Evolutionary conservation across 345 rosid species (phyloP).

Genomic region (Microthlaspi erraticum): DNA sequence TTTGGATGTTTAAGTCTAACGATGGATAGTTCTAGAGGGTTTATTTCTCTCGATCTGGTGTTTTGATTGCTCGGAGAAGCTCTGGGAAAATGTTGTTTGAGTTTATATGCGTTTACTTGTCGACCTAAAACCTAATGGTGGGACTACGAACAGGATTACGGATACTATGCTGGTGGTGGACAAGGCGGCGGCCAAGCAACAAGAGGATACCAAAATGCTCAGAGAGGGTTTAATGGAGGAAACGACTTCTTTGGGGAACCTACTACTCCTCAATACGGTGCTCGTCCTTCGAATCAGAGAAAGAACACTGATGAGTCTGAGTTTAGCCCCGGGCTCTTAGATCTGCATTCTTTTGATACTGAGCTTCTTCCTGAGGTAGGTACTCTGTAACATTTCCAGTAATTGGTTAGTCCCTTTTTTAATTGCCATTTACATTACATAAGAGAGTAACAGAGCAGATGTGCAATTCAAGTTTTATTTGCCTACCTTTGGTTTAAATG

Average conservation of each 20-base stretch:
- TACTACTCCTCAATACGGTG: constrained; percentile 72
- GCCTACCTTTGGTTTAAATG: constrained; percentile 17
- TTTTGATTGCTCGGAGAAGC: background rate
- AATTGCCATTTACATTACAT: constrained; percentile 1
- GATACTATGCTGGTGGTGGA: constrained; percentile 67
- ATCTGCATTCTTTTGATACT: constrained; percentile 95
- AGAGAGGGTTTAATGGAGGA: constrained; percentile 69
- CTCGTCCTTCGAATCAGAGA: constrained; percentile 61
- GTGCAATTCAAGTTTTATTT: constrained; percentile 18
- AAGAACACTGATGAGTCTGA: constrained; percentile 81
- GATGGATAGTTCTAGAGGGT: background rate
- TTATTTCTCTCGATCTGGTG: constrained; percentile 23
- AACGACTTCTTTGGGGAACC: constrained; percentile 76
- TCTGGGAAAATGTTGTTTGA: background rate
- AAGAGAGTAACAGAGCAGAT: background rate
- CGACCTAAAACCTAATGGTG: constrained; percentile 10
- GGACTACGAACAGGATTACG: constrained; percentile 63
- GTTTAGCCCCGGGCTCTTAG: constrained; percentile 95
- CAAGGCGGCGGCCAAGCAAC: constrained; percentile 63
- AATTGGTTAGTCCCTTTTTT: constrained; percentile 4
- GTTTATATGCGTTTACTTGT: background rate
- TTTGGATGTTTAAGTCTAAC: constrained; percentile 2
- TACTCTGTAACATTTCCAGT: background rate
- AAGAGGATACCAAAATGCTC: constrained; percentile 64
- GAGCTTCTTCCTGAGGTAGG: constrained; percentile 96